Evolutionary conservation across 208 protist genomes (phyloP), one percentile per base, ranked within the genome.

Genomic region (Trypanosoma grayi): DNA sequence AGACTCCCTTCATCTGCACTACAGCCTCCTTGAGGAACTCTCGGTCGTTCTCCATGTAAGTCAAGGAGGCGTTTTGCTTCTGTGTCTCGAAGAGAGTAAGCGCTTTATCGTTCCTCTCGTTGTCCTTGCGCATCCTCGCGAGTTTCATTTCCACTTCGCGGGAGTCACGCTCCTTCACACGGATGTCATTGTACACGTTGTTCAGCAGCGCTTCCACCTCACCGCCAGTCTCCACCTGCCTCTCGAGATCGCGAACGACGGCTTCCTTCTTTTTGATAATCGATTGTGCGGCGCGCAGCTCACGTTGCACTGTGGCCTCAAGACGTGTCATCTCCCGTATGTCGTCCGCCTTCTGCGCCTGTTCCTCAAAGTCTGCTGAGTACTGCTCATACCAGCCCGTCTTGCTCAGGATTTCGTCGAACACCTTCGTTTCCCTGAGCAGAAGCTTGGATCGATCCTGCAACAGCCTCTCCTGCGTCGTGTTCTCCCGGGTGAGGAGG

Each of bases 221-320:
- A 47, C 73, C 59, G 44, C 75, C 66, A 3, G 27, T 56, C 22
- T 78, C 73, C 16, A 81, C 40, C 59, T 84, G 61, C 9, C 25
- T 61, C 53, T 80, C 59, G 18, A 94, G 77, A 20, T 75, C 72
- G 2, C 77, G 28, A 30, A 91, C 41, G 9, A 72, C 41, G 18
- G 78, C 63, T 57, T 91, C 80, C 70, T 93, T 82, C 63, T 85
- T 90, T 22, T 89, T 71, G n/a, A 89, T 79, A 4, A 87, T 70
- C 0, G 70, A 44, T 9, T 81, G 60, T 10, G 78, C 72, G 18
- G 28, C 75, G 36, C 82, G 85, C n/a, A 94, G 64, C 43, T 94
- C 86, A 6, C 70, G 52, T 45, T 70, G 77, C 0, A 92, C 60
- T 22, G 58, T 70, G 8, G 61, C 56, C 60, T 87, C 85, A 27